Conservation (phyloP, 2,329 filamentous ascomycete genomes). For the Thermothelomyces thermophilus region DNA sequence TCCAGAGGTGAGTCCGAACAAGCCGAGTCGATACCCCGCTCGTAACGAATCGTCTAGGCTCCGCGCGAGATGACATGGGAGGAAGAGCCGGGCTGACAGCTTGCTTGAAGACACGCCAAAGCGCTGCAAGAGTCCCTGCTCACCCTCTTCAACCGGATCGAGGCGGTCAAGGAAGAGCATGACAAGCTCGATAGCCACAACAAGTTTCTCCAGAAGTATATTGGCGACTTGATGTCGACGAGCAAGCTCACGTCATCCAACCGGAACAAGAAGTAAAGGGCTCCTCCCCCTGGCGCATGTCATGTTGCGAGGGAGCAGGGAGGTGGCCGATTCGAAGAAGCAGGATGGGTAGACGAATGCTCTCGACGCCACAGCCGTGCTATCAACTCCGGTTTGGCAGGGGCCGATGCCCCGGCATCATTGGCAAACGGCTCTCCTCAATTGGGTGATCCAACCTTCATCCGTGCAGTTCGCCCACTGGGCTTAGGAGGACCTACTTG, state of each 20-base stretch:
- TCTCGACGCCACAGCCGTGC: background rate
- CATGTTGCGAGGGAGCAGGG: background rate
- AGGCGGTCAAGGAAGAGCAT: conserved; percentile 88
- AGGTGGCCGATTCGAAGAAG: background rate
- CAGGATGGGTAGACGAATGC: background rate
- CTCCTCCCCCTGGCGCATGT: no score
- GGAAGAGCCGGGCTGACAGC: conserved; percentile 10
- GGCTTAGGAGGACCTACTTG: background rate
- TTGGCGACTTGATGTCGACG: conserved; percentile 90
- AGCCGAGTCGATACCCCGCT: background rate
- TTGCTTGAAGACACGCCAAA: conserved; percentile 71
- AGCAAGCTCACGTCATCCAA: conserved; percentile 61
- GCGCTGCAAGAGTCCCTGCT: conserved; percentile 82
- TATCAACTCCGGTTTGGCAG: background rate
- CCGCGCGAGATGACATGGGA: background rate
- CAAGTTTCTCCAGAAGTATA: conserved; percentile 95
- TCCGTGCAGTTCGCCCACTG: background rate
- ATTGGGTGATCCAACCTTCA: background rate
- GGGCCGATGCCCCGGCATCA: background rate
- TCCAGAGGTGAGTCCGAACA: conserved; percentile 45
- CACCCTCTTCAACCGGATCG: conserved; percentile 86
- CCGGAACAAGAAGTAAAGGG: conserved; percentile 47
- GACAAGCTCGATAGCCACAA: conserved; percentile 96
- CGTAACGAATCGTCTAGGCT: background rate
- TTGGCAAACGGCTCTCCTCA: background rate